Evolutionary conservation across 352 stramenopile genomes (phyloP), one percentile per base, ranked within the genome.

Genomic region (Plasmopara halstedii): DNA sequence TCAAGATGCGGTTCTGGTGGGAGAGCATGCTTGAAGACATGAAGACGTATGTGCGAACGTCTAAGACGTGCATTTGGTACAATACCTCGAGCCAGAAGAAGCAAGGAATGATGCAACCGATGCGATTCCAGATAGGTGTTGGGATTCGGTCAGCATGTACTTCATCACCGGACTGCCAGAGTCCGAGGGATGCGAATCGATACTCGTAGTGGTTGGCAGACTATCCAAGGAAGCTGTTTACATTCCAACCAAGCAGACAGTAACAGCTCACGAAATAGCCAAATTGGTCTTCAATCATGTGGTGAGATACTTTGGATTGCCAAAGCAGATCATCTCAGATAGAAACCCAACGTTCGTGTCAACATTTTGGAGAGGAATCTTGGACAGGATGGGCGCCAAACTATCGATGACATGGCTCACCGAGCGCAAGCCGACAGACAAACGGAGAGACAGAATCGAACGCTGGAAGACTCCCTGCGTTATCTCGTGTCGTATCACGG

Each of bases 331-430:
- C 9, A 46, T 52, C n/a, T 60, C 45, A 22, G 42, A 65, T 42
- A 34, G 46, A 11, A 46, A 61, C 21, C 37, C 50, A 4, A 56
- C 50, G 21, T 61, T 65, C 15, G 41, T 42, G 1, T 46, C 45
- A 5, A 26, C 51, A 11, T 59, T 58, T 20, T 63, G 43, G 49
- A 42, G 45, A 8, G 52, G 42, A 7, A n/a, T 64, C 6, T 45
- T 56, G 34, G 53, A 42, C 6, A 8, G 55, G 3, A 56, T 54
- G 48, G 48, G 55, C 19, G 36, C 56, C 22, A 41, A 45, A 22
- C 38, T 52, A 4, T 39, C 36, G 11, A 64, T n/a, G 55, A 46
- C 46, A 15, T 42, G 0, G 27, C 55, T n/a, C 47, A 58, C 15
- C 27, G 56, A 37, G 45, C 40, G 13, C 45, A 57, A 41, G 42